Evolutionary conservation across 2,329 filamentous ascomycete species (phyloP).

Genomic region (Eutypella sp.): DNA sequence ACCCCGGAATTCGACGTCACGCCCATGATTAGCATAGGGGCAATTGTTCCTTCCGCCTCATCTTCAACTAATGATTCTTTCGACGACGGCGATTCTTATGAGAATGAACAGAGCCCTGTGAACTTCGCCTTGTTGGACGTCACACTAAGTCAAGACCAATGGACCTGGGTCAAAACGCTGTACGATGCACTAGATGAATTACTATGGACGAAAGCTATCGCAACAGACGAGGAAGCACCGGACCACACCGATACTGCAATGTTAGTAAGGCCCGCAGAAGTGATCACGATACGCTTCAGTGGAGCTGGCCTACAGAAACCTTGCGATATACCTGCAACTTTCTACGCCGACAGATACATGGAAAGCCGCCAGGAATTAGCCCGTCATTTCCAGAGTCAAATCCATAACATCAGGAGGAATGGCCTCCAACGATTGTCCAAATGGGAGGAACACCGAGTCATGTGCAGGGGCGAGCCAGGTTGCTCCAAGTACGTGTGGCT

Average conservation of each 20-base stretch:
- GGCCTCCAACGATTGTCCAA: constrained; percentile 17
- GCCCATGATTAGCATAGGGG: constrained; percentile 18
- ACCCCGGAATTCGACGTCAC: constrained; percentile 16
- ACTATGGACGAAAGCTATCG: constrained; percentile 42
- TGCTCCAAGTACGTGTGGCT: constrained; percentile 18
- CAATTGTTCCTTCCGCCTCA: constrained; percentile 11
- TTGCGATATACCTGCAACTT: constrained; percentile 45
- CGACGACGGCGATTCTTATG: constrained; percentile 19
- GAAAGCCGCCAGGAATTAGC: constrained; percentile 40
- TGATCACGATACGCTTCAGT: constrained; percentile 43
- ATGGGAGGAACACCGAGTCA: constrained; percentile 11
- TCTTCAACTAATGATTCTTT: constrained; percentile 2
- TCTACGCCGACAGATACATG: constrained; percentile 53
- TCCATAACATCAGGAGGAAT: constrained; percentile 16
- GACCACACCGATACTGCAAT: constrained; percentile 37
- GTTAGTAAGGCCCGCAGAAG: constrained; percentile 43
- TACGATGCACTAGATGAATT: constrained; percentile 45
- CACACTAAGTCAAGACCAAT: constrained; percentile 31
- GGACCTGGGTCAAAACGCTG: constrained; percentile 35
- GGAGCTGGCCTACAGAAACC: constrained; percentile 36
- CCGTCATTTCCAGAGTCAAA: constrained; percentile 36
- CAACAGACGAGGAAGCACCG: constrained; percentile 27
- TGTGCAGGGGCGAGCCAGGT: constrained; percentile 17
- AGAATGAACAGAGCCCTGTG: constrained; percentile 28
- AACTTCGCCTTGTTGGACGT: constrained; percentile 40